Evolutionary conservation across 495 filamentous ascomycete genomes (phyloP).

Genomic region (Melanomma pulvis-pyrius): DNA sequence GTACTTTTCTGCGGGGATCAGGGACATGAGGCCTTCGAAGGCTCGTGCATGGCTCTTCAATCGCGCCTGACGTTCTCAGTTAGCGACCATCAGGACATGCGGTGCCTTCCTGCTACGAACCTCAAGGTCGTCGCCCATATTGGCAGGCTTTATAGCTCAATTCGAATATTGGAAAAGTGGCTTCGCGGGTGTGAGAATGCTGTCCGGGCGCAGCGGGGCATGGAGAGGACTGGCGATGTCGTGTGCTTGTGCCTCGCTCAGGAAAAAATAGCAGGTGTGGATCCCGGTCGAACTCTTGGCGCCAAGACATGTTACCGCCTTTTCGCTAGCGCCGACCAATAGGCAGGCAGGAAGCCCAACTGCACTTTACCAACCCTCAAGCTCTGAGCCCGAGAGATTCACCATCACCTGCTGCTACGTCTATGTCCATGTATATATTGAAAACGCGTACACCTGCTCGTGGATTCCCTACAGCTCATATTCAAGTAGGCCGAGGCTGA

Average conservation of each 20-base stretch:
- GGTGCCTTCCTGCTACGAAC: slow-evolving; percentile 24
- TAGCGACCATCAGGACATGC: slow-evolving; percentile 12
- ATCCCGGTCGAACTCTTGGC: slow-evolving; percentile 1
- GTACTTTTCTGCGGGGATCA: slow-evolving; percentile 92
- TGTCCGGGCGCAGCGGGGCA: not conserved
- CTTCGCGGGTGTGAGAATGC: not conserved
- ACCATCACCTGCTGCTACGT: not conserved
- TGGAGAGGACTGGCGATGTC: not conserved
- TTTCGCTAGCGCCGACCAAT: slow-evolving; percentile 4
- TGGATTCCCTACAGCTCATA: not conserved
- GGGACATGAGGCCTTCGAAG: slow-evolving; percentile 86
- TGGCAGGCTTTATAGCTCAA: not conserved
- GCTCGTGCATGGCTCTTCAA: slow-evolving; percentile 81
- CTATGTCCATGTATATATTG: too few relatives aligned
- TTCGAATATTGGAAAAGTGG: not conserved
- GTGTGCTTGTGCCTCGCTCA: not conserved
- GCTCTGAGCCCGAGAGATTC: not conserved
- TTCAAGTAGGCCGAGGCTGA: not conserved
- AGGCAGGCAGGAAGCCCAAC: not conserved
- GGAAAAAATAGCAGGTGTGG: not conserved
- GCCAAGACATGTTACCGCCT: slow-evolving; percentile 4
- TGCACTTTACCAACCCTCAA: not conserved
- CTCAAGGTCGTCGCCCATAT: slow-evolving; percentile 44
- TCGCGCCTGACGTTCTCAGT: slow-evolving; percentile 64
- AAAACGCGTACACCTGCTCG: not conserved